phyloP scores from a whole-genome alignment of 371 early-diverging fungal species.

The Mortierella sp. region DNA sequence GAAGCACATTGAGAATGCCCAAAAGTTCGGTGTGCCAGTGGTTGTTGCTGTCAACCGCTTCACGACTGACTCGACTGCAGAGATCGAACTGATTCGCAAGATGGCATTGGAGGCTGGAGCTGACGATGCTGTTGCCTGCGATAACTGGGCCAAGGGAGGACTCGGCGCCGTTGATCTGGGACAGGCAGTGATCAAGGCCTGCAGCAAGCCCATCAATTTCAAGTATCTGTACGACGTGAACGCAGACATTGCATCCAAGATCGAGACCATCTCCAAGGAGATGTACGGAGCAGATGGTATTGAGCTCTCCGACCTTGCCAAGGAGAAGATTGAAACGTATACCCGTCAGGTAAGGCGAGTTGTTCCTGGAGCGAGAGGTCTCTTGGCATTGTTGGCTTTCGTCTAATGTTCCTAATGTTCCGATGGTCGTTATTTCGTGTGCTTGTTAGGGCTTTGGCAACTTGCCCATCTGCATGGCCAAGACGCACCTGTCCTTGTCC shows the following conservation, averaged over 20 bases:
- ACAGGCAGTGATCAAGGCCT: conserved; percentile 83
- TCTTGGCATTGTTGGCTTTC: too few species aligned
- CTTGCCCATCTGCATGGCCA: conserved; percentile 98
- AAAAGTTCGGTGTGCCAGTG: conserved; percentile 90
- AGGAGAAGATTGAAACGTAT: conserved; percentile 84
- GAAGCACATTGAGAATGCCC: conserved; percentile 92
- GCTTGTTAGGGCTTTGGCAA: conserved; percentile 83
- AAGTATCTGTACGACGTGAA: conserved; percentile 87
- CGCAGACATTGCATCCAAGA: conserved; percentile 85
- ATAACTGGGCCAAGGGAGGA: conserved; percentile 96
- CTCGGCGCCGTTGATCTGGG: conserved; percentile 90
- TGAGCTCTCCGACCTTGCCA: conserved; percentile 82
- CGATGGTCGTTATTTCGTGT: too few species aligned
- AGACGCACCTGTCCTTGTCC: conserved; percentile 94
- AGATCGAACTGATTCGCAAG: conserved; percentile 80
- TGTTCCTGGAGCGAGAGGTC: too few species aligned
- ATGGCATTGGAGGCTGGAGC: conserved; percentile 89
- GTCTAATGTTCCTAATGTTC: too few species aligned
- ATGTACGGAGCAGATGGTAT: conserved; percentile 95
- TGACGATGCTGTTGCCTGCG: conserved; percentile 82
- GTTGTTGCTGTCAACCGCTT: conserved; percentile 95
- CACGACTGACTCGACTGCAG: conserved; percentile 87
- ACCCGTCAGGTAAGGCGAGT: conserved; percentile 63
- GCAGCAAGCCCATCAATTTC: conserved; percentile 72
- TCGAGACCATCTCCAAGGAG: conserved; percentile 88